phyloP scores from a whole-genome alignment of 2,329 filamentous ascomycete genomes.

The Gaeumannomyces tritici region DNA sequence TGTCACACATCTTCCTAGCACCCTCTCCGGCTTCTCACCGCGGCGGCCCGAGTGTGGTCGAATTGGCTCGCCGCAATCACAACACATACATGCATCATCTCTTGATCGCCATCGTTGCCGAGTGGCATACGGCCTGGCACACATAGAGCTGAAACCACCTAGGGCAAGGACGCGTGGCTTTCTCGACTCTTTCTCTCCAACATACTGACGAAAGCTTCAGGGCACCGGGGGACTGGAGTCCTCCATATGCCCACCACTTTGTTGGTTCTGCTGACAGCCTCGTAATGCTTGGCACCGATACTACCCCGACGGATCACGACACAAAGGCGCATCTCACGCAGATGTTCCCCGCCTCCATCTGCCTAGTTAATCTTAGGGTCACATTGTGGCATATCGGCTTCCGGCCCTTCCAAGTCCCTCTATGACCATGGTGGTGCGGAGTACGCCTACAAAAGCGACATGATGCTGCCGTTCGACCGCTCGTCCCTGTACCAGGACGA shows the following conservation, averaged over 20 bases:
- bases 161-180: too few species aligned
- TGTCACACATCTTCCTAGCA: background rate
- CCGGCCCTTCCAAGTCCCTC: background rate
- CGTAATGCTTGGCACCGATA: background rate
- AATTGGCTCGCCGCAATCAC: background rate
- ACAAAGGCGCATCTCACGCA: background rate
- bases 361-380: background rate
- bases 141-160: background rate
- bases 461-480: background rate
- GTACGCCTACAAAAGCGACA: background rate
- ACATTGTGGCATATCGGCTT: background rate
- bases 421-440: background rate
- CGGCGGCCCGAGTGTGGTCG: background rate
- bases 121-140: background rate
- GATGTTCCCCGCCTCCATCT: background rate
- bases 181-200: background rate
- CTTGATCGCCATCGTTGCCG: background rate
- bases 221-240: background rate
- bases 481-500: background rate
- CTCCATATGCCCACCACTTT: too few species aligned
- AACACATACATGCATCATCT: background rate
- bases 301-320: too few species aligned
- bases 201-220: background rate
- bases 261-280: background rate
- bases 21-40: background rate